Evolutionary conservation across 495 filamentous ascomycete genomes (phyloP), one percentile per base, ranked within the genome.

Genomic region (Parachaetomium inaequale): DNA sequence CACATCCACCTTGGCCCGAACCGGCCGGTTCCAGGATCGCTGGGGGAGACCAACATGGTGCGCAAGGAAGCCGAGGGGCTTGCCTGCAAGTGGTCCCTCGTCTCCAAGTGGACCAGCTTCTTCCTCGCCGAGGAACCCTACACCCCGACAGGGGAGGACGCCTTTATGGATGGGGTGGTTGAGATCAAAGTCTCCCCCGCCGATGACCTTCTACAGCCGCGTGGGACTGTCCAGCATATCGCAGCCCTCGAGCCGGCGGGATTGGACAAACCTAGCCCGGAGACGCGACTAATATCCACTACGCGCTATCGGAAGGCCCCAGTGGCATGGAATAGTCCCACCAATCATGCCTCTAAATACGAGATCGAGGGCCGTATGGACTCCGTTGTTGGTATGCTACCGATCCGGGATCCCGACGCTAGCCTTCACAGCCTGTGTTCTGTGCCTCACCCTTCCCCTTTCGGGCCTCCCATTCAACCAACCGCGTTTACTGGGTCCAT

Each of bases 21-120:
- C 28, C 47, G 32, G n/a, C 52, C 53, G 7, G 12, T 28, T 4
- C 42, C 43, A 5, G 32, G 43, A 2, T 56, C 60, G 14, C 56
- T 40, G 55, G 55, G 50, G n/a, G 55, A 60, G 29, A 52, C 5
- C 2, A 51, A 4, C 15, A 23, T 3, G 28, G 60, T 66, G 2
- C 49, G 61, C 4, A 46, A 45, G 7, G 55, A 63, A 36, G 64
- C 55, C 0, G 64, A 66, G 29, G 45, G 29, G 19, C 51, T 66
- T 32, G 64, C 50, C 4, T 66, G 60, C 51, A 59, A 60, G 23
- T 66, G 64, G 64, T 55, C 55, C 7, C 36, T 66, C 25, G 60
- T 63, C n/a, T 66, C 64, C 8, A 63, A 63, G 34, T 66, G 64
- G 64, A 66, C 61, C 1, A 66, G 64, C 26, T 63, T 66, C 43